A percentile compares a stretch with the other conserved stretches of the same genome.
phyloP scores from a whole-genome alignment of 768 basidiomycete genomes.

The Suillus weaverae region DNA sequence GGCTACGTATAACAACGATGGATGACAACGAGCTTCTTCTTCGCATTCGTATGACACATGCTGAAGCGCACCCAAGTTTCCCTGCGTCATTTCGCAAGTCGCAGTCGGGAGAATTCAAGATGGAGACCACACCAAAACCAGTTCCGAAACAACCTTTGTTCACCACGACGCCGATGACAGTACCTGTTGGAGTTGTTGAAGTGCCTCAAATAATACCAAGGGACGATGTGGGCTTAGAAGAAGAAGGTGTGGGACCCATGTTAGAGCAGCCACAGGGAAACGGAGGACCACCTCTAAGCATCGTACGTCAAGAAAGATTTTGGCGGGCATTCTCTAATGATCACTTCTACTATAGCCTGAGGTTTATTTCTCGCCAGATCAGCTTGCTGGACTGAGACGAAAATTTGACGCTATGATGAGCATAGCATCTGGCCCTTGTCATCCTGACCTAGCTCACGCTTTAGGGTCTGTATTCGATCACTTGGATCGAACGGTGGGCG shows the following conservation, averaged over 20 bases:
- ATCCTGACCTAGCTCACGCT: conserved; percentile 32
- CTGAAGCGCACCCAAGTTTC: conserved; percentile 34
- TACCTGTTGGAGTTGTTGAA: background rate
- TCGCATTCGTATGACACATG: conserved; percentile 37
- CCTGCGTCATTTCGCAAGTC: conserved; percentile 34
- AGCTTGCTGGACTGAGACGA: conserved; percentile 29
- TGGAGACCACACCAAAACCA: conserved; percentile 31
- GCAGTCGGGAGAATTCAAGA: conserved; percentile 34
- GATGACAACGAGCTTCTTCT: conserved; percentile 35
- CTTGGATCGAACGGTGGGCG: conserved; percentile 31
- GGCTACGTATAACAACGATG: conserved; percentile 38
- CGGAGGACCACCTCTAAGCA: background rate
- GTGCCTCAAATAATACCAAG: background rate
- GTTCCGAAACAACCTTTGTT: conserved; percentile 22
- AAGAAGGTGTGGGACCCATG: background rate
- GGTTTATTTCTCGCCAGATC: conserved; percentile 33
- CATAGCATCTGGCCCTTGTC: conserved; percentile 30
- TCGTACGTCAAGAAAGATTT: background rate
- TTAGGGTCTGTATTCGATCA: conserved; percentile 35
- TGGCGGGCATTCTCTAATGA: background rate
- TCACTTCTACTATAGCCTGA: conserved; percentile 19
- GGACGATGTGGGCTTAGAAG: background rate
- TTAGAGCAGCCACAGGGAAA: background rate
- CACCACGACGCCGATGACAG: conserved; percentile 17
- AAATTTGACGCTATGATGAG: conserved; percentile 34